phyloP scores from a whole-genome alignment of 768 basidiomycete genomes.

The Termitomyces sp. region DNA sequence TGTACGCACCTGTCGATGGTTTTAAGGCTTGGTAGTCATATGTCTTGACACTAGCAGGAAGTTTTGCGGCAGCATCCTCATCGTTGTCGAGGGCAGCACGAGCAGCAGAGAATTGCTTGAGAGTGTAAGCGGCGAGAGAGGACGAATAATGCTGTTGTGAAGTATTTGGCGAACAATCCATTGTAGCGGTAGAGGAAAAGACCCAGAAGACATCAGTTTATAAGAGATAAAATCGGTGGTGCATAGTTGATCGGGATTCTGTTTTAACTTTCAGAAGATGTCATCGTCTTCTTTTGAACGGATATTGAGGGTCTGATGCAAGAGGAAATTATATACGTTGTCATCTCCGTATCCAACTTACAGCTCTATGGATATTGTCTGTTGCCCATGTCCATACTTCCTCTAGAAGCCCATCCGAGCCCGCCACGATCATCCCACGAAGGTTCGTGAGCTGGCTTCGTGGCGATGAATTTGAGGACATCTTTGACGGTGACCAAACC shows the following conservation, averaged over 20 bases:
- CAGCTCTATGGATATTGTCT: slow-evolving; percentile 29
- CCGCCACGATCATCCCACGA: slow-evolving; percentile 63
- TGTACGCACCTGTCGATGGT: slow-evolving; percentile 3
- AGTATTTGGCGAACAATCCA: slow-evolving; percentile 17
- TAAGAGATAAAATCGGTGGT: slow-evolving; percentile 9
- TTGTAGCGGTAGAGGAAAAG: background rate
- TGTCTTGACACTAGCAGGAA: slow-evolving; percentile 30
- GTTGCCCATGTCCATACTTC: slow-evolving; percentile 57
- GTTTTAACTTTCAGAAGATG: background rate
- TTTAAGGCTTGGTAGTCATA: slow-evolving; percentile 16
- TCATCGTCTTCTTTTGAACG: slow-evolving; percentile 1
- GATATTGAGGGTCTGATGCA: background rate
- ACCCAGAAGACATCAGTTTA: slow-evolving; percentile 2
- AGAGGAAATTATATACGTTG: slow-evolving; percentile 14
- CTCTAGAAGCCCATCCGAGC: slow-evolving; percentile 62
- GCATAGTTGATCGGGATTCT: background rate
- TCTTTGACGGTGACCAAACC: slow-evolving; percentile 97
- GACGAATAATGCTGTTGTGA: slow-evolving; percentile 40
- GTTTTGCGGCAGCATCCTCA: slow-evolving; percentile 32
- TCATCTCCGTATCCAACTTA: slow-evolving; percentile 36
- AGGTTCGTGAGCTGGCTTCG: slow-evolving; percentile 45
- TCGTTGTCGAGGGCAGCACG: slow-evolving; percentile 27
- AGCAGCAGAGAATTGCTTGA: slow-evolving; percentile 41
- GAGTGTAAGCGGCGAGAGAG: slow-evolving; percentile 45
- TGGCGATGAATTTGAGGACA: slow-evolving; percentile 81